phyloP scores from a whole-genome alignment of 2,329 filamentous ascomycete species.

The Sporothrix mexicana region DNA sequence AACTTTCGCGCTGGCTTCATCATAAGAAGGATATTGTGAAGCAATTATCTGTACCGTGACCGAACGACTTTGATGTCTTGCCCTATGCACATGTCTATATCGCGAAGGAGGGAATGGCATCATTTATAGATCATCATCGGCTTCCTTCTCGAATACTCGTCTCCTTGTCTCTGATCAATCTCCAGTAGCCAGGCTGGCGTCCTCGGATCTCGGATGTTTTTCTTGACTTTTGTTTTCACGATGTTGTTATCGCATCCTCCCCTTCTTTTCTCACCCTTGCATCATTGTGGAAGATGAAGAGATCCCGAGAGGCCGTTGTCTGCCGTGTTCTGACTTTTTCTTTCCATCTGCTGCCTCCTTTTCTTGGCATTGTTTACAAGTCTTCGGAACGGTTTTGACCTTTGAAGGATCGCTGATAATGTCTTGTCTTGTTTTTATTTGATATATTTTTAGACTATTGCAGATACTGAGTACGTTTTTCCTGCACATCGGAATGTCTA shows the following conservation, averaged over 20 bases:
- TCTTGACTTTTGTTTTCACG: neutral
- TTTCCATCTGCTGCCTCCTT: neutral
- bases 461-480: no score
- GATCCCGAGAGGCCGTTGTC: no score
- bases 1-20: no score
- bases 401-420: neutral
- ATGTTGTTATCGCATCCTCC: no score
- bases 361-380: conserved; percentile 27
- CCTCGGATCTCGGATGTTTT: conserved; percentile 8
- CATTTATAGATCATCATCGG: conserved; percentile 6
- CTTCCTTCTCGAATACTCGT: neutral
- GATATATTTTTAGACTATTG: neutral
- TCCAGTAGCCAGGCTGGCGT: neutral
- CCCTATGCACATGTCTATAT: neutral
- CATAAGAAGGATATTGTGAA: neutral
- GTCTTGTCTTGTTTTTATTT: neutral
- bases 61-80: neutral
- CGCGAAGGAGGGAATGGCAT: neutral
- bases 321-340: neutral
- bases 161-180: neutral
- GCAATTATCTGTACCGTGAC: neutral
- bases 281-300: no score
- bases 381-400: conserved; percentile 17
- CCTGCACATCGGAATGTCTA: neutral
- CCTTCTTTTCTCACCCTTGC: no score